Base-by-base conservation (phyloP, 345 rosid genomes). In the Schrenkiella parvula region DNA sequence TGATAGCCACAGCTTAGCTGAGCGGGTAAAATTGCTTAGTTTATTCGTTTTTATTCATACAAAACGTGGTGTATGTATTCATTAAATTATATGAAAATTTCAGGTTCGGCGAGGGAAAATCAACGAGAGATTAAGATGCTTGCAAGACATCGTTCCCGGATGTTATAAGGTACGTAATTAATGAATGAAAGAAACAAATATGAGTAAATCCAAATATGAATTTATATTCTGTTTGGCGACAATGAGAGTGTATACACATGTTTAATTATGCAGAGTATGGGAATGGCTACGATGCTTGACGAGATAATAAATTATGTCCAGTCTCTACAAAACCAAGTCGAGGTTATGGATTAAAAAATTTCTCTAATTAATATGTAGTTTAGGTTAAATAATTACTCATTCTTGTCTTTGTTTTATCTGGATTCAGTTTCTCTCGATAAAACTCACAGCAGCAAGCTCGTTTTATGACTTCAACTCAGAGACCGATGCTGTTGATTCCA, bases 1-100 rank as follows among this genome's bases (percentile, higher is more conserved):
- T 60, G 92, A 89, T 70, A 92, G 87, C 69, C 98, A 92, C 79
- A 92, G 98, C 81, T 84, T 92, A 76, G 93, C 98, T 5, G 98
- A 92, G 80, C 80, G 98, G 89, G 97, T 91, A 78, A 37, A 34
- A 2, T 54, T 69, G 13, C 60, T 69, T 51, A n/a, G n/a, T n/a
- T n/a, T n/a, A n/a, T n/a, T n/a, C n/a, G n/a, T n/a, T n/a, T n/a
- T n/a, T n/a, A n/a, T n/a, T n/a, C n/a, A n/a, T n/a, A n/a, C n/a
- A n/a, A n/a, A n/a, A n/a, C n/a, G n/a, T n/a, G n/a, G n/a, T n/a
- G n/a, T n/a, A n/a, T 32, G 35, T 9, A 9, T 46, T 17, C 2
- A 70, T 14, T 1, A 22, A 26, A n/a, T n/a, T n/a, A n/a, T 28
- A 21, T 22, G 6, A 34, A 62, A 13, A 2, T 64, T 22, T 44